A percentile compares a stretch with the other conserved stretches of the same genome.
Conservation (phyloP, 2,329 filamentous ascomycete genomes). For the Pestalotiopsis sp. region DNA sequence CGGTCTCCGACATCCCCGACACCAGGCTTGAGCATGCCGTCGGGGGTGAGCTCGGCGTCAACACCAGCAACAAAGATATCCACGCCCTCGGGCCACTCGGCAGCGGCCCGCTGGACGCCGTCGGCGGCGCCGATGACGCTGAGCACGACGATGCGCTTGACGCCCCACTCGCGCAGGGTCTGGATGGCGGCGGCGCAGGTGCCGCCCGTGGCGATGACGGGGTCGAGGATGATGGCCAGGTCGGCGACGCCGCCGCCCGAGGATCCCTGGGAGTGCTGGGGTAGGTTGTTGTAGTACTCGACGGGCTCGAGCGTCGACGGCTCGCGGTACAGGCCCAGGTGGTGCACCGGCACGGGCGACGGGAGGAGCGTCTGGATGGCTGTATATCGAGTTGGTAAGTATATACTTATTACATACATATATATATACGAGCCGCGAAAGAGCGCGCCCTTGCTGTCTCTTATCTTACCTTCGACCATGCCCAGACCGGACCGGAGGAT, state of each 20-base stretch:
- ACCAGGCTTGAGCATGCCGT: conserved; percentile 89
- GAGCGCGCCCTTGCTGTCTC: no score
- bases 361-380: conserved; percentile 85
- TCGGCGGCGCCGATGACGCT: conserved; percentile 72
- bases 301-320: conserved; percentile 84
- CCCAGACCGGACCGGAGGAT: conserved; percentile 90
- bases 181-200: conserved; percentile 90
- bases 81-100: conserved; percentile 76
- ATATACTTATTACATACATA: background rate
- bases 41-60: conserved; percentile 73
- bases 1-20: conserved; percentile 90
- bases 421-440: no score
- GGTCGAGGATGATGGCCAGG: conserved; percentile 85
- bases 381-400: conserved; percentile 32
- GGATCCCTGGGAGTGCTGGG: conserved; percentile 56
- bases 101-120: conserved; percentile 73
- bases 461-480: conserved; percentile 76
- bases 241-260: conserved; percentile 37
- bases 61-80: conserved; percentile 84
- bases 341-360: conserved; percentile 78
- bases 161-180: conserved; percentile 88
- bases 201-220: conserved; percentile 90
- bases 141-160: conserved; percentile 77
- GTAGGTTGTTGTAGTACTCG: conserved; percentile 98
- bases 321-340: conserved; percentile 93